Evolutionary conservation across 225 moss, liverwort and hornwort species (phyloP).

Genomic region (Marchantia paleacea): DNA sequence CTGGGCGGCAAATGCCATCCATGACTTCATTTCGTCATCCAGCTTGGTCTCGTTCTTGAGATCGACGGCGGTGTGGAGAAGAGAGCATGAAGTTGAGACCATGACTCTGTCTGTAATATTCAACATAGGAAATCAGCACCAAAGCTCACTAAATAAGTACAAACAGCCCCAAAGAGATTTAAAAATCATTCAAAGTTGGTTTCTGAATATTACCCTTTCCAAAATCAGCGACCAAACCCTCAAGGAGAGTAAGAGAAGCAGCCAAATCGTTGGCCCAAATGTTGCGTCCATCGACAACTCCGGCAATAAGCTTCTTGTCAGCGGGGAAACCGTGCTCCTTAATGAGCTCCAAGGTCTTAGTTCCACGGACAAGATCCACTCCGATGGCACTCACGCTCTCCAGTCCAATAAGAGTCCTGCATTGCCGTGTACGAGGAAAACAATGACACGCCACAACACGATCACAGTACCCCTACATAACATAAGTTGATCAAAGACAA

Average conservation of each 20-base stretch:
- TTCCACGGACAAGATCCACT: conserved; percentile 77
- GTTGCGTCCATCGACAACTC: conserved; percentile 84
- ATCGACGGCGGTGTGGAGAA: conserved; percentile 81
- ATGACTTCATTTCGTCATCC: conserved; percentile 78
- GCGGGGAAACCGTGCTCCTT: conserved; percentile 57
- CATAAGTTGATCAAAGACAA: no score
- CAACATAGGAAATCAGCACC: neutral
- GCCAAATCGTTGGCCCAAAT: conserved; percentile 72
- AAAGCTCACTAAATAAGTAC: neutral
- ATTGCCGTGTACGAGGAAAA: no score
- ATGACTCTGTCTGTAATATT: conserved; percentile 51
- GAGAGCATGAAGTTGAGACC: conserved; percentile 86
- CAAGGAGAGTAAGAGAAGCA: conserved; percentile 55
- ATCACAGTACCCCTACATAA: no score
- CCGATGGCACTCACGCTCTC: conserved; percentile 55
- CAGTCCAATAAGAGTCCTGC: conserved; percentile 52
- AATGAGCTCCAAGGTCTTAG: conserved; percentile 58
- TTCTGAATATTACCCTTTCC: conserved; percentile 45
- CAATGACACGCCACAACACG: no score
- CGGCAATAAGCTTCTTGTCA: conserved; percentile 61
- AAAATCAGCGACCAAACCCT: conserved; percentile 49
- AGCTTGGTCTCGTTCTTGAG: conserved; percentile 76
- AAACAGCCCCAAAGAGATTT: neutral
- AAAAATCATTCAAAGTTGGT: neutral
- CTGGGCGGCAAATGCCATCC: conserved; percentile 87